Base-by-base conservation (phyloP, 441 rosid genomes). In the Breynia disticha region DNA sequence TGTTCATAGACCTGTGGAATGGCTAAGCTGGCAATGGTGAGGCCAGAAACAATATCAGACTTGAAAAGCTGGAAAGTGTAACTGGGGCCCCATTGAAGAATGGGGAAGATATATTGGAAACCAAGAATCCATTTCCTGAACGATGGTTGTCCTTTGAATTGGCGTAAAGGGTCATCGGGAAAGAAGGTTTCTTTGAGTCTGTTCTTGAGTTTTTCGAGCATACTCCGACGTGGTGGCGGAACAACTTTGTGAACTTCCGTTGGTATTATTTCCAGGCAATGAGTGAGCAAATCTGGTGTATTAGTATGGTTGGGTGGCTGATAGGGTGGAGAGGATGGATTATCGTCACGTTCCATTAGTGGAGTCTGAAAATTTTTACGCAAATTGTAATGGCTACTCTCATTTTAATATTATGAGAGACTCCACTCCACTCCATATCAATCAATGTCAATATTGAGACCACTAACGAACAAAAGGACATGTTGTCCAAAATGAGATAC, bases 1-100 rank as follows among this genome's bases (percentile, higher is more conserved):
- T 16, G 7, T 13, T 28, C 63, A 88, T n/a, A n/a, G n/a, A n/a
- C 98, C 98, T 89, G 97, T 48, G 99, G 99, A 54, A 93, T 93
- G 8, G 99, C 96, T 46, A 93, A 95, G 78, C 95, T 93, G 32
- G 99, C 97, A 79, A 93, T 93, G 88, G 99, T 93, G 71, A 93
- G 83, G 32, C 99, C 99, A 46, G 99, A 83, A 69, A 93, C 67
- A 67, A 84, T 54, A 65, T 93, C 99, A 35, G 99, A 93, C 79
- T 81, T 76, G 54, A 93, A 69, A 45, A 84, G 82, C 52, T 54
- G 60, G 42, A 83, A 79, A 61, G 63, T 63, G 52, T 93, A 93
- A 41, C 79, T 68, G 9, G 95, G 75, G 2, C 61, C 90, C 99
- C 99, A 93, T 9, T 86, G 86, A 51, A 81, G 75, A 13, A 93